Conservation (phyloP, 805 yeast species). For the Ogataea zsoltii region DNA sequence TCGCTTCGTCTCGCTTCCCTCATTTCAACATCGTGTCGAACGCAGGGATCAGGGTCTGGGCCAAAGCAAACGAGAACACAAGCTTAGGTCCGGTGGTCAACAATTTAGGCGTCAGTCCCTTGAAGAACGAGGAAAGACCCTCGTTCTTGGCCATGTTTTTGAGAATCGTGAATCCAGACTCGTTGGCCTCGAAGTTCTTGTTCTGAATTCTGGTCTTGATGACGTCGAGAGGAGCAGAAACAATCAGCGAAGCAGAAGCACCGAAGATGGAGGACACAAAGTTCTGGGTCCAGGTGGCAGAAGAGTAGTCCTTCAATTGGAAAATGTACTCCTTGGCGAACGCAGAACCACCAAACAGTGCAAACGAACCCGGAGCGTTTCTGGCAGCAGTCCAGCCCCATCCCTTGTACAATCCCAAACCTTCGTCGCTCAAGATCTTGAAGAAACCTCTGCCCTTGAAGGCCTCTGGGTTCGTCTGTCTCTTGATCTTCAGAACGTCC, state of each 20-base stretch:
- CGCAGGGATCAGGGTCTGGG: constrained; percentile 95
- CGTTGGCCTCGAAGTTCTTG: constrained; percentile 92
- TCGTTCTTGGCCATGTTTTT: constrained; percentile 92
- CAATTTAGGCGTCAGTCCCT: constrained; percentile 94
- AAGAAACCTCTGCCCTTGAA: constrained; percentile 97
- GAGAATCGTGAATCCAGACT: constrained; percentile 87
- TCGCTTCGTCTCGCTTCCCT: constrained; percentile 8
- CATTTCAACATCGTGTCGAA: constrained; percentile 71
- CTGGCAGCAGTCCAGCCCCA: constrained; percentile 99
- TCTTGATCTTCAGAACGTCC: constrained; percentile 95
- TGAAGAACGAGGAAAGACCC: constrained; percentile 88
- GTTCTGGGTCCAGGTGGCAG: constrained; percentile 95
- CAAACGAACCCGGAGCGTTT: constrained; percentile 98
- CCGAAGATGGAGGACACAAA: constrained; percentile 93
- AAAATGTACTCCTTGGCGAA: constrained; percentile 96
- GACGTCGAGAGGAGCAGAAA: constrained; percentile 96
- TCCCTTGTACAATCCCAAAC: constrained; percentile 91
- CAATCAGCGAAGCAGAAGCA: constrained; percentile 94
- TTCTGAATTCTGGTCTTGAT: constrained; percentile 98
- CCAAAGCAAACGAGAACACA: constrained; percentile 96
- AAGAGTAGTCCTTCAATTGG: constrained; percentile 79
- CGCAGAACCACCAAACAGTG: constrained; percentile 97
- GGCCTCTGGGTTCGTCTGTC: constrained; percentile 99
- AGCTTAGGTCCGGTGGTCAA: constrained; percentile 98
- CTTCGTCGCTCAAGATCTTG: constrained; percentile 85